These are phyloP conservation scores for Plantago major DNA, from an alignment of 257 asterid species.

Conservation along the genomic window DNA sequence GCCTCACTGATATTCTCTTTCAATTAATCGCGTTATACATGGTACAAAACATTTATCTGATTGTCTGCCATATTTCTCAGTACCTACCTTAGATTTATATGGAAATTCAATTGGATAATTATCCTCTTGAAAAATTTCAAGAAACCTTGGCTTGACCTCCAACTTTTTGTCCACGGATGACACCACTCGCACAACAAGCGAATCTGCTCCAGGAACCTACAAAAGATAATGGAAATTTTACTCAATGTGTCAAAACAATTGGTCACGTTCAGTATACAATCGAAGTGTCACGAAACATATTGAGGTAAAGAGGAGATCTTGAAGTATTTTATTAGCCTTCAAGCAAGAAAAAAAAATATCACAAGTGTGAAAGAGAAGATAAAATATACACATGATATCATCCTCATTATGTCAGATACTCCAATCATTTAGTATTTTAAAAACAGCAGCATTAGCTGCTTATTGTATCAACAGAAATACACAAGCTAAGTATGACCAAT, in stretches of 20 bases:
- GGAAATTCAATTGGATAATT: slow-evolving; percentile 79
- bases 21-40: too few species aligned
- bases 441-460: too few species aligned
- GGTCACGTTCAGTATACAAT: background rate
- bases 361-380: background rate
- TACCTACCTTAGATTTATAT: slow-evolving; percentile 84
- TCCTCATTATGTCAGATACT: too few species aligned
- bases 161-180: slow-evolving; percentile 97
- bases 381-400: too few species aligned
- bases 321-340: too few species aligned
- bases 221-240: slow-evolving; percentile 17
- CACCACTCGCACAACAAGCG: slow-evolving; percentile 93
- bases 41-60: too few species aligned
- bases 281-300: background rate
- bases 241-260: slow-evolving; percentile 2
- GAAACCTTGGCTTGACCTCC: slow-evolving; percentile 91
- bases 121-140: slow-evolving; percentile 90
- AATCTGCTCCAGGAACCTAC: slow-evolving; percentile 93
- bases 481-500: too few species aligned
- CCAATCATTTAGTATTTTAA: too few species aligned
- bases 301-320: background rate
- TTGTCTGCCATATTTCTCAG: background rate
- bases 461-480: too few species aligned
- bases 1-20: too few species aligned
- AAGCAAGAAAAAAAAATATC: background rate